A percentile compares a stretch with the other conserved stretches of the same genome.
These are phyloP conservation scores for Magnaporthales sp. DNA, from an alignment of 2,329 filamentous ascomycete species.

Conservation along the genomic window DNA sequence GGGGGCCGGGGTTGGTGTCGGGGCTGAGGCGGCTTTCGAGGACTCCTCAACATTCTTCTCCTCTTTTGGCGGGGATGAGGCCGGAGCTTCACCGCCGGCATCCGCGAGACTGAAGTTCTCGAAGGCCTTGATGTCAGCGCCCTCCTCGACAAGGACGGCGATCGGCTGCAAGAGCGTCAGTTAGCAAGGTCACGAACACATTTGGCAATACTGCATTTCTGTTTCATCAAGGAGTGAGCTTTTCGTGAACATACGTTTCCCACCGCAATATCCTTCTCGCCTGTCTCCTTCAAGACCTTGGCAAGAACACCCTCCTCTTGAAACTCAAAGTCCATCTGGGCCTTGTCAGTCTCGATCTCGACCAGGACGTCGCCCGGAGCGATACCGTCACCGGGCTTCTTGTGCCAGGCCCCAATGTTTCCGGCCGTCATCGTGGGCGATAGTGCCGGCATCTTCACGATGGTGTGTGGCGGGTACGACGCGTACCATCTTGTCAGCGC, in stretches of 20 bases:
- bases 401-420: constrained; percentile 97
- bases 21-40: constrained; percentile 36
- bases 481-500: constrained; percentile 58
- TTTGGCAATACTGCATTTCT: neutral
- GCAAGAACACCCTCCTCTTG: constrained; percentile 95
- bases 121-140: constrained; percentile 77
- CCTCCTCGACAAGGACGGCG: constrained; percentile 89
- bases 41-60: constrained; percentile 51
- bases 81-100: constrained; percentile 70
- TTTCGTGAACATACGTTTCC: constrained; percentile 66
- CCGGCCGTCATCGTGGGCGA: constrained; percentile 96
- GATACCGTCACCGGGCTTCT: constrained; percentile 85
- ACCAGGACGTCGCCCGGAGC: constrained; percentile 90
- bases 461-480: constrained; percentile 86
- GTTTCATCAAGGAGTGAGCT: neutral
- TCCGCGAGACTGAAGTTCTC: constrained; percentile 82
- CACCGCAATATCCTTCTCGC: constrained; percentile 88
- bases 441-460: constrained; percentile 96
- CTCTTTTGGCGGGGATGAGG: constrained; percentile 48
- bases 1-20: constrained; percentile 48
- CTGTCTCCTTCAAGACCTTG: constrained; percentile 86
- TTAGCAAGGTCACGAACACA: neutral
- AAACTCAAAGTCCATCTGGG: constrained; percentile 99
- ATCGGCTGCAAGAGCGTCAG: constrained; percentile 60
- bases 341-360: constrained; percentile 99